Percentiles rank a stretch among this genome's conserved stretches.
These are phyloP conservation scores for Coniochaeta sp. DNA, from an alignment of 2,329 filamentous ascomycete genomes.

Conservation along the genomic window DNA sequence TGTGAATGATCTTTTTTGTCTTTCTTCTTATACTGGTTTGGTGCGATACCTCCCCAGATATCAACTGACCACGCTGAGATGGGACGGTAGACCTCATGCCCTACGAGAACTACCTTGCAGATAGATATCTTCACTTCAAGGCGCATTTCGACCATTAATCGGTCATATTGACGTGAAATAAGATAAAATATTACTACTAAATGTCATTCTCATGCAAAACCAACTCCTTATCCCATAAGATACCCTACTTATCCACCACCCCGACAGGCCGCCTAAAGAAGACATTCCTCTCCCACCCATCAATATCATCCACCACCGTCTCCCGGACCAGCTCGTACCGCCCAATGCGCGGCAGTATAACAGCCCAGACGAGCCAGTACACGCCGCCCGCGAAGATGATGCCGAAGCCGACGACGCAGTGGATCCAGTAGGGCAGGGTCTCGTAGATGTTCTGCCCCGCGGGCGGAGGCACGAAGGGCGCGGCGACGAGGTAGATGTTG, in stretches of 20 bases:
- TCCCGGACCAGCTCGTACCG: slow-evolving; percentile 50
- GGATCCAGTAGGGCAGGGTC: slow-evolving; percentile 47
- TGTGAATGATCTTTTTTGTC: too few relatives aligned
- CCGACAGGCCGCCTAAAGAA: slow-evolving; percentile 36
- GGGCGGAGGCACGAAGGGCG: slow-evolving; percentile 48
- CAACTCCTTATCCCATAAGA: too few relatives aligned
- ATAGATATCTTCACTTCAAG: too few relatives aligned
- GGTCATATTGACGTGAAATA: too few relatives aligned
- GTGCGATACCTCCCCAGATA: too few relatives aligned
- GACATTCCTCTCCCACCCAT: slow-evolving; percentile 55
- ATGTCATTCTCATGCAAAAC: too few relatives aligned
- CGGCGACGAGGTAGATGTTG: slow-evolving; percentile 54
- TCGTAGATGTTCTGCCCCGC: slow-evolving; percentile 46
- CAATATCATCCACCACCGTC: slow-evolving; percentile 44
- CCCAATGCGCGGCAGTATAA: slow-evolving; percentile 43
- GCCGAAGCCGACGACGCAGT: slow-evolving; percentile 50
- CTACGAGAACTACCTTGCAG: too few relatives aligned
- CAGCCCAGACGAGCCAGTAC: slow-evolving; percentile 50
- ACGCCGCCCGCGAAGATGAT: slow-evolving; percentile 43
- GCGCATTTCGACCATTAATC: too few relatives aligned
- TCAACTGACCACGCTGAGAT: too few relatives aligned
- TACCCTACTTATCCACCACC: neutral
- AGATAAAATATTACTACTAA: too few relatives aligned
- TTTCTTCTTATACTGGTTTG: too few relatives aligned
- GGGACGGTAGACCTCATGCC: too few relatives aligned